Evolutionary conservation across 139 green algal genomes (phyloP).

Genomic region (Tetraselmis striata): DNA sequence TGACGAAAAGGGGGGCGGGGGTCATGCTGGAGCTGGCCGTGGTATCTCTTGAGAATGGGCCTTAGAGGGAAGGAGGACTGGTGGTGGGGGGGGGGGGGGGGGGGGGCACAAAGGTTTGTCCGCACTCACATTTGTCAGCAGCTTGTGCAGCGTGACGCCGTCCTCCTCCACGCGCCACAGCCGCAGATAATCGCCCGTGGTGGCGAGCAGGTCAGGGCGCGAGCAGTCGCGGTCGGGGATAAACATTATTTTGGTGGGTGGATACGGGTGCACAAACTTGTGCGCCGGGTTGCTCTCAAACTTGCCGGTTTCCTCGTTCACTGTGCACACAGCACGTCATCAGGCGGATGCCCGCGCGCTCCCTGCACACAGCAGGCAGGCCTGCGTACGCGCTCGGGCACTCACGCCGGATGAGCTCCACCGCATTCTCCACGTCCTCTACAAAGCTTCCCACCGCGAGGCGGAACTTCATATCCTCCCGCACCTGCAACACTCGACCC

Average conservation of each 20-base stretch:
- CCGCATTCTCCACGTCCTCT: slow-evolving; percentile 80
- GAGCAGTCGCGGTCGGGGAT: slow-evolving; percentile 45
- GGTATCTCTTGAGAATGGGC: too few species aligned
- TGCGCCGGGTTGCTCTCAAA: slow-evolving; percentile 56
- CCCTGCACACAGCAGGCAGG: background rate
- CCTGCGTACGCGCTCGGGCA: background rate
- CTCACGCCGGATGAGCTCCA: slow-evolving; percentile 79
- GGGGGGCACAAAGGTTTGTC: too few species aligned
- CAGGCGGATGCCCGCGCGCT: background rate
- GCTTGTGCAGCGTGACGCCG: slow-evolving; percentile 59
- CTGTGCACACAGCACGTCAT: slow-evolving; percentile 25
- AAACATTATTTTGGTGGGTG: slow-evolving; percentile 91
- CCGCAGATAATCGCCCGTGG: slow-evolving; percentile 82
- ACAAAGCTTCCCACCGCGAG: slow-evolving; percentile 88
- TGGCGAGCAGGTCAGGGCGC: slow-evolving; percentile 83
- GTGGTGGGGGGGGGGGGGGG: background rate
- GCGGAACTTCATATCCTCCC: slow-evolving; percentile 79
- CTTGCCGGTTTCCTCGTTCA: slow-evolving; percentile 71
- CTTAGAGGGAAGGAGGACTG: background rate
- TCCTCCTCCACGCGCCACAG: slow-evolving; percentile 80
- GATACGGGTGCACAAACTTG: slow-evolving; percentile 84
- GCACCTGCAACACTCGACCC: slow-evolving; percentile 40
- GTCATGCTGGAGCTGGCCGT: too few species aligned
- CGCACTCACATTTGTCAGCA: slow-evolving; percentile 75
- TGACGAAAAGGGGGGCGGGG: too few species aligned